Evolutionary conservation across 768 basidiomycete genomes (phyloP).

Genomic region (Gymnopilus dilepis): DNA sequence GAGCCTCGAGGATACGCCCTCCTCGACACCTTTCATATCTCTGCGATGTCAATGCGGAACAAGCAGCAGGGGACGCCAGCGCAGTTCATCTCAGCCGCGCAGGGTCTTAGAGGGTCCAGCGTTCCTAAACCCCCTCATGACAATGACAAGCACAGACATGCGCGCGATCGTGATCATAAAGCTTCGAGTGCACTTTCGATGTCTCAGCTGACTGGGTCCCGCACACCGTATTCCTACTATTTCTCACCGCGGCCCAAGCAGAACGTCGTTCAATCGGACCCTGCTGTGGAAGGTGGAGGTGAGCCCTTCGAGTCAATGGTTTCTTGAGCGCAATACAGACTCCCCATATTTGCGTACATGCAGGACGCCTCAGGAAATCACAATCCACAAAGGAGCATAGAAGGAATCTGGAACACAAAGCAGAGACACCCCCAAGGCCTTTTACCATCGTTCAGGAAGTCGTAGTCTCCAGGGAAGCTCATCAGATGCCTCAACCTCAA

Average conservation of each 20-base stretch:
- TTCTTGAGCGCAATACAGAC: neutral
- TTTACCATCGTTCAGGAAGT: neutral
- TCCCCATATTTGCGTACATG: neutral
- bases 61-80: neutral
- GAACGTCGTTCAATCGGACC: neutral
- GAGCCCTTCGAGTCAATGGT: neutral
- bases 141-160: neutral
- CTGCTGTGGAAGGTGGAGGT: conserved; percentile 8
- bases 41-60: conserved; percentile 4
- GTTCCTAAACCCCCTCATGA: conserved; percentile 3
- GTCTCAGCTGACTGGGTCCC: neutral
- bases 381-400: conserved; percentile 3
- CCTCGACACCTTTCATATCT: neutral
- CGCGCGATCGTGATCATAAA: neutral
- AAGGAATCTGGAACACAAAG: neutral
- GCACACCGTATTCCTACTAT: conserved; percentile 13
- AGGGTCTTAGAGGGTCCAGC: neutral
- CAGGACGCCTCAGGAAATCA: conserved; percentile 16
- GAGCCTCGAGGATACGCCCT: neutral
- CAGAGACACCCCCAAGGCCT: neutral
- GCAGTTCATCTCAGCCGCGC: neutral
- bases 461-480: neutral
- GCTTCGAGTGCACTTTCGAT: neutral
- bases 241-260: conserved; percentile 4
- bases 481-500: neutral